phyloP scores from a whole-genome alignment of 331 rosid genomes.

The Quercus phellos region DNA sequence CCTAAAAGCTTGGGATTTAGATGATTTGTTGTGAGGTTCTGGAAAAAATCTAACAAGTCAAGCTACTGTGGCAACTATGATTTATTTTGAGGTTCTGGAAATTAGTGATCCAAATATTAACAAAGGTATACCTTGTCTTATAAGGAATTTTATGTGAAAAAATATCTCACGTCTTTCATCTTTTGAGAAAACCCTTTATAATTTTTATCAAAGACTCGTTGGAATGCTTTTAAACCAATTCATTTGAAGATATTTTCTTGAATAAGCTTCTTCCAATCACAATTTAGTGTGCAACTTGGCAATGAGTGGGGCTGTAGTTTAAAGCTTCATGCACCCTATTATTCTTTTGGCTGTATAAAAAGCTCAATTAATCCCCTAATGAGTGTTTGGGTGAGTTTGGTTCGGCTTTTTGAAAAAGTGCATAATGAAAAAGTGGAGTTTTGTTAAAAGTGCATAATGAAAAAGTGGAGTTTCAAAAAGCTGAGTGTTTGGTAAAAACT shows the following conservation, averaged over 20 bases:
- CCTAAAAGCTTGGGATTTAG: slow-evolving; percentile 33
- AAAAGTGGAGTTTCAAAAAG: too few relatives aligned
- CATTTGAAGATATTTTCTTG: background rate
- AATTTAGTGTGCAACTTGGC: background rate
- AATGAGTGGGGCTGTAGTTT: background rate
- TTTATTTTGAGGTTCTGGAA: slow-evolving; percentile 52
- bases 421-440: too few relatives aligned
- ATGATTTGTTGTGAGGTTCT: slow-evolving; percentile 43
- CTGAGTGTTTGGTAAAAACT: too few relatives aligned
- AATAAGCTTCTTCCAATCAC: background rate
- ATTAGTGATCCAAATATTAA: slow-evolving; percentile 18
- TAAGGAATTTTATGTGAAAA: background rate
- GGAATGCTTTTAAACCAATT: background rate
- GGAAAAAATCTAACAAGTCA: slow-evolving; percentile 21
- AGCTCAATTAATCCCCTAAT: background rate
- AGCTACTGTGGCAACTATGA: slow-evolving; percentile 29
- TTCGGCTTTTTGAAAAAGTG: too few relatives aligned
- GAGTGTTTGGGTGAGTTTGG: too few relatives aligned
- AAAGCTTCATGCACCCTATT: background rate
- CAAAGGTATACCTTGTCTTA: slow-evolving; percentile 35
- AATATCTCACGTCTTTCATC: background rate
- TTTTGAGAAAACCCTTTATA: background rate
- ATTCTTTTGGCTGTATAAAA: background rate
- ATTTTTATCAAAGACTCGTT: background rate
- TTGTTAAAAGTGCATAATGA: too few relatives aligned